phyloP scores from a whole-genome alignment of 2,329 filamentous ascomycete genomes.

The Cadophora malorum region DNA sequence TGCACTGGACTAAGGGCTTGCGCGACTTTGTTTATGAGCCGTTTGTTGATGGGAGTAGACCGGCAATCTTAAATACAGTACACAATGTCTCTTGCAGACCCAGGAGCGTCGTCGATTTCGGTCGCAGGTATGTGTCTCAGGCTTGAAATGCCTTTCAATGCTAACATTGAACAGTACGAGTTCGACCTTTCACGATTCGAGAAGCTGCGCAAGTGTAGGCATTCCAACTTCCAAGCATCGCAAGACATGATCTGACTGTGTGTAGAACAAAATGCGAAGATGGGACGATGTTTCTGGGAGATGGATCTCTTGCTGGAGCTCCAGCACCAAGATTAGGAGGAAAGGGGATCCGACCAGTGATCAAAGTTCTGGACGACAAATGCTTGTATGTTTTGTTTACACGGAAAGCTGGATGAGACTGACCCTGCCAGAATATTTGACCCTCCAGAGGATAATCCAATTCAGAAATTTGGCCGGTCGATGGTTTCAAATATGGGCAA shows the following conservation, averaged over 20 bases:
- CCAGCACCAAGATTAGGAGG: constrained; percentile 84
- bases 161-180: constrained; percentile 59
- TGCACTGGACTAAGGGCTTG: background rate
- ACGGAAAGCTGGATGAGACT: constrained; percentile 12
- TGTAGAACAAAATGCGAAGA: constrained; percentile 69
- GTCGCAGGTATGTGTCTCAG: constrained; percentile 42
- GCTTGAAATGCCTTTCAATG: background rate
- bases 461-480: constrained; percentile 84
- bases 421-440: constrained; percentile 79
- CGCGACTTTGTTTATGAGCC: constrained; percentile 22
- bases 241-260: constrained; percentile 30
- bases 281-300: constrained; percentile 89
- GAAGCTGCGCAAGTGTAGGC: constrained; percentile 89
- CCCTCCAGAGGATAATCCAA: constrained; percentile 91
- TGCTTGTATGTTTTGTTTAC: constrained; percentile 74
- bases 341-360: constrained; percentile 86
- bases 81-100: constrained; percentile 38
- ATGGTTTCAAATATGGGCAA: constrained; percentile 81
- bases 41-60: constrained; percentile 26
- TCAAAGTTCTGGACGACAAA: constrained; percentile 95
- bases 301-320: constrained; percentile 88
- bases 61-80: constrained; percentile 16
- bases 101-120: constrained; percentile 47
- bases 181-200: constrained; percentile 79
- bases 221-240: background rate